These are phyloP conservation scores for Deakozyma indianensis DNA, from an alignment of 805 yeast species.

Conservation along the genomic window DNA sequence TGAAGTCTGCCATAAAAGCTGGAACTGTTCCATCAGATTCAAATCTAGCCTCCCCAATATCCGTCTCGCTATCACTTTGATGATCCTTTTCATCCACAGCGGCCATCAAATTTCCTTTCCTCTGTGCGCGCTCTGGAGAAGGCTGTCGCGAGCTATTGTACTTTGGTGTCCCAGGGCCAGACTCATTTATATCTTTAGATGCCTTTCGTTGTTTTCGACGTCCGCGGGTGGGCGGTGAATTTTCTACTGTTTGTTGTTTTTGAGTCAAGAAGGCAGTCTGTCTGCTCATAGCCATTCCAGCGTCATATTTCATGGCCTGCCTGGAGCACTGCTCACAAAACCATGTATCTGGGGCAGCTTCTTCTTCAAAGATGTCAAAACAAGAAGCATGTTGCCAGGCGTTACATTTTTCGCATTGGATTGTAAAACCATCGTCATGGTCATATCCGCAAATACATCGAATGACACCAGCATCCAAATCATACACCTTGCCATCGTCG, in stretches of 20 bases:
- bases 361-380: slow-evolving; percentile 58
- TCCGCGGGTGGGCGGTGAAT: slow-evolving; percentile 6
- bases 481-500: slow-evolving; percentile 10
- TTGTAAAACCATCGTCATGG: slow-evolving; percentile 90
- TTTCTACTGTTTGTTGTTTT: slow-evolving; percentile 6
- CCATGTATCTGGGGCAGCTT: slow-evolving; percentile 71
- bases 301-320: slow-evolving; percentile 25
- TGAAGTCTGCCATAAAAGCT: neutral
- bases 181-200: neutral
- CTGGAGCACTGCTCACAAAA: slow-evolving; percentile 67
- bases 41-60: neutral
- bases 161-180: slow-evolving; percentile 4
- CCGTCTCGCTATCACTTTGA: neutral
- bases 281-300: slow-evolving; percentile 26
- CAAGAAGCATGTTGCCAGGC: slow-evolving; percentile 96
- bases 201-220: slow-evolving; percentile 3
- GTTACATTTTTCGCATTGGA: slow-evolving; percentile 83
- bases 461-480: slow-evolving; percentile 60
- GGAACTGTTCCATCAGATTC: neutral
- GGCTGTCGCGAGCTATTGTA: neutral
- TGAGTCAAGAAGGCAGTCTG: slow-evolving; percentile 19
- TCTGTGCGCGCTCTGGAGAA: slow-evolving; percentile 1
- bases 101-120: slow-evolving; percentile 1
- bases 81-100: neutral
- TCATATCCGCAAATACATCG: slow-evolving; percentile 81